Conservation (phyloP, 2,329 filamentous ascomycete genomes). For the Colletotrichum melonis region DNA sequence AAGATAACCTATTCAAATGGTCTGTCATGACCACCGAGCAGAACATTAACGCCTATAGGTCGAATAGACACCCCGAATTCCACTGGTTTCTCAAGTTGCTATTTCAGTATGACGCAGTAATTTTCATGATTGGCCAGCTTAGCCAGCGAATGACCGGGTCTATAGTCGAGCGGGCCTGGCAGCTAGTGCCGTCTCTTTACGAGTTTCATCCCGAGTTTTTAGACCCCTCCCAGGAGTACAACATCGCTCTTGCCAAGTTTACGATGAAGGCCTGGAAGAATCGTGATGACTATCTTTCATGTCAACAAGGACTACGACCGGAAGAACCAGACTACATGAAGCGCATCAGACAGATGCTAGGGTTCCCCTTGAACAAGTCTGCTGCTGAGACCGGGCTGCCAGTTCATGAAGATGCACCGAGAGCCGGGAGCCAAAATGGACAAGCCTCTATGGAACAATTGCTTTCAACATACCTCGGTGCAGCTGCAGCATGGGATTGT, state of each 20-base stretch:
- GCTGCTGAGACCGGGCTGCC: not conserved
- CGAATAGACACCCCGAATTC: conserved; percentile 53
- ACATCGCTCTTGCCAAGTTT: conserved; percentile 19
- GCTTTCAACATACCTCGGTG: conserved; percentile 11
- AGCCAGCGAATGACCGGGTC: conserved; percentile 58
- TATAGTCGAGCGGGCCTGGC: conserved; percentile 66
- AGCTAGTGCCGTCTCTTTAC: conserved; percentile 57
- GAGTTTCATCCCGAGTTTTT: conserved; percentile 60
- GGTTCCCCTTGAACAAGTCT: not conserved
- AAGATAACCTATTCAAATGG: conserved; percentile 67
- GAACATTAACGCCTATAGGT: conserved; percentile 55
- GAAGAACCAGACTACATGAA: conserved; percentile 18
- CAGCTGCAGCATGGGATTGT: conserved; percentile 9
- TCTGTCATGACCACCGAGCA: conserved; percentile 61
- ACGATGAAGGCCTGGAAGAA: conserved; percentile 11
- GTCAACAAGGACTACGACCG: conserved; percentile 6
- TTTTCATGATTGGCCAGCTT: conserved; percentile 65
- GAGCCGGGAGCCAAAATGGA: not conserved
- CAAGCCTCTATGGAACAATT: conserved; percentile 11
- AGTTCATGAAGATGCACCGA: not conserved
- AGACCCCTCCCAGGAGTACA: conserved; percentile 45
- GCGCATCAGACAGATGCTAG: not conserved
- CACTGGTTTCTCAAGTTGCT: conserved; percentile 65
- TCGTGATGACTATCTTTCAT: conserved; percentile 7
- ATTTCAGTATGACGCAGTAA: conserved; percentile 68